Base-by-base conservation (phyloP, 768 basidiomycete species). In the Boletus rubroflammeus region DNA sequence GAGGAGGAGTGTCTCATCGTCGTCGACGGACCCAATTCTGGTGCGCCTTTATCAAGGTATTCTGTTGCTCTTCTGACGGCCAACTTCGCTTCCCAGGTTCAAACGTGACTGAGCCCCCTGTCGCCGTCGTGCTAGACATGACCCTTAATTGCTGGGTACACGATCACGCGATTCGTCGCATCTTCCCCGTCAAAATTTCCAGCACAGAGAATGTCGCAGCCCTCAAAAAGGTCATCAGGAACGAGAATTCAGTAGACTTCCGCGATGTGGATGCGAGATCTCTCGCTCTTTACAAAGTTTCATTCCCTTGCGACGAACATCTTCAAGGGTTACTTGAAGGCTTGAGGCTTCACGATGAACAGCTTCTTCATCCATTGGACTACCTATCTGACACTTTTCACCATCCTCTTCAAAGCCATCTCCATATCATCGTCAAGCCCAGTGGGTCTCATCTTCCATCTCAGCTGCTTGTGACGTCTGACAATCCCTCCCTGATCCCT, bases 151-250 rank as follows among this genome's bases (percentile, higher is more conserved):
- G n/a, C 13, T 53, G 28, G 45, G 11, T 47, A 3, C 23, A 1
- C 14, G 39, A 32, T 14, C 0, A 26, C 1, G 10, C 1, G 2
- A 8, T 1, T 7, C 1, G 6, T 14, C 0, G 6, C 15, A 6
- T 36, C 6, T 17, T 3, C 14, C 17, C 0, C 2, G 14, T 38
- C 36, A 6, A 10, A 4, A 19, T 38, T 38, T 19, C 36, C 2
- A 47, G 19, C 1, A 50, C 35, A 3, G 6, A 38, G 38, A 51
- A n/a, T 23, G 31, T 53, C 32, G 5, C 10, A 6, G 15, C 15
- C 21, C 51, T 58, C 8, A 55, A 40, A 34, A 1, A 44, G 26
- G 44, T 6, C 29, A 51, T 58, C 1, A 62, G 50, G 50, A 39
- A 39, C 28, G 5, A 36, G 50, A 54, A 48, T 0, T 13, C 19